Conservation (phyloP, 1,284 basidiomycete genomes). For the Puccinia hordei region DNA sequence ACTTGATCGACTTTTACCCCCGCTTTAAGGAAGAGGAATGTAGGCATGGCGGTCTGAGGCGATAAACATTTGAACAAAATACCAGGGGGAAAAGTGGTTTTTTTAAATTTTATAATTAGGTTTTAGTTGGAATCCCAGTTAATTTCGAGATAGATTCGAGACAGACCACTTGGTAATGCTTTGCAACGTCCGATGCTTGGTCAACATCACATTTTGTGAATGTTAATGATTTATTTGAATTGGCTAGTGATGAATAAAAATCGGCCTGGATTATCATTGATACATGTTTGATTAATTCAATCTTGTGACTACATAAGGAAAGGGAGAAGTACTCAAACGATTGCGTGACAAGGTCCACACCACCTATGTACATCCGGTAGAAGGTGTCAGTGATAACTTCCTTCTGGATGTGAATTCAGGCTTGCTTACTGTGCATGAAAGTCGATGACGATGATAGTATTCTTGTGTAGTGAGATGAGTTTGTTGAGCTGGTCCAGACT, state of each 20-base stretch:
- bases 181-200: conserved; percentile 4
- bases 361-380: background rate
- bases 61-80: background rate
- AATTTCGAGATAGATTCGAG: background rate
- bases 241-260: conserved; percentile 37
- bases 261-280: conserved; percentile 1
- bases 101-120: background rate
- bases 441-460: conserved; percentile 35
- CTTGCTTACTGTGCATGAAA: conserved; percentile 35
- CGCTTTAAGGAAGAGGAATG: conserved; percentile 34
- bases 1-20: conserved; percentile 34
- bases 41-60: conserved; percentile 42
- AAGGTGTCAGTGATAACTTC: background rate
- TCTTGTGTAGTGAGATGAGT: conserved; percentile 25
- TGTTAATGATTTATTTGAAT: conserved; percentile 9
- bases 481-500: conserved; percentile 24
- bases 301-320: background rate
- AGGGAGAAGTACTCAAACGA: conserved; percentile 23
- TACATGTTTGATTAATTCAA: background rate
- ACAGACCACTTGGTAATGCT: conserved; percentile 33
- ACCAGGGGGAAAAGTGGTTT: background rate
- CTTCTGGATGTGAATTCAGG: background rate
- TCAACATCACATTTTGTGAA: conserved; percentile 49
- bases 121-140: background rate
- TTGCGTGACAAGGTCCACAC: conserved; percentile 50